A percentile compares a stretch with the other conserved stretches of the same genome.
Conservation (phyloP, 2,329 filamentous ascomycete species). For the Fonsecaea erecta region DNA sequence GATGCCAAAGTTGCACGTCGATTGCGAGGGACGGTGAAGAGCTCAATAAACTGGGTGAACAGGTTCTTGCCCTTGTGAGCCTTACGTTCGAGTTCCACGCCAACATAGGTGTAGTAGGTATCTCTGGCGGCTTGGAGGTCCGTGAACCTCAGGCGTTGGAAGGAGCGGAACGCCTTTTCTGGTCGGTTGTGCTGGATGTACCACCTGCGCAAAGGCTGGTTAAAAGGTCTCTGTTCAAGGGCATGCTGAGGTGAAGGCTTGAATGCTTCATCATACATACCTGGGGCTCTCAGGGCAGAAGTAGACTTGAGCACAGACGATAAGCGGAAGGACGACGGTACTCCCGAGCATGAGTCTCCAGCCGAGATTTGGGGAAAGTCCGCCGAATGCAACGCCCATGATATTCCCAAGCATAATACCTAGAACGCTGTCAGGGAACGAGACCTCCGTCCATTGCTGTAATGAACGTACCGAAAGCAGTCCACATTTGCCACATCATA, state of each 20-base stretch:
- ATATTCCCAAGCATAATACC: constrained; percentile 54
- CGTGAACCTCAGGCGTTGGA: constrained; percentile 54
- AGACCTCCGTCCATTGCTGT: not conserved
- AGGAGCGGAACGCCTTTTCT: constrained; percentile 55
- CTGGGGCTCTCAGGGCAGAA: constrained; percentile 64
- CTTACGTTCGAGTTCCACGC: constrained; percentile 64
- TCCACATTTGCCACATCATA: constrained; percentile 60
- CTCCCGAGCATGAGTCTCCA: constrained; percentile 74
- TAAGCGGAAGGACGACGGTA: constrained; percentile 64
- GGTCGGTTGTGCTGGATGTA: constrained; percentile 55
- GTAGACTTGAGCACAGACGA: constrained; percentile 66
- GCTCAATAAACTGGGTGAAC: constrained; percentile 59
- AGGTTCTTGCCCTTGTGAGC: constrained; percentile 57
- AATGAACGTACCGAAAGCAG: constrained; percentile 44
- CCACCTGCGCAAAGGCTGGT: constrained; percentile 21
- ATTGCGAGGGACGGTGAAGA: constrained; percentile 67
- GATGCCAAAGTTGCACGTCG: constrained; percentile 62
- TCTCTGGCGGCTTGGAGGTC: constrained; percentile 61
- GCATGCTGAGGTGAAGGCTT: not conserved
- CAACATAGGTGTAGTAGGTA: constrained; percentile 61
- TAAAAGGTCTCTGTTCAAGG: not conserved
- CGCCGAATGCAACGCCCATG: constrained; percentile 54
- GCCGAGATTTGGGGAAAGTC: constrained; percentile 55
- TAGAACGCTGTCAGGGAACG: not conserved
- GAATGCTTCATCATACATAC: constrained; percentile 41